Base-by-base conservation (phyloP, 257 asterid genomes). In the Hygrophila difformis region DNA sequence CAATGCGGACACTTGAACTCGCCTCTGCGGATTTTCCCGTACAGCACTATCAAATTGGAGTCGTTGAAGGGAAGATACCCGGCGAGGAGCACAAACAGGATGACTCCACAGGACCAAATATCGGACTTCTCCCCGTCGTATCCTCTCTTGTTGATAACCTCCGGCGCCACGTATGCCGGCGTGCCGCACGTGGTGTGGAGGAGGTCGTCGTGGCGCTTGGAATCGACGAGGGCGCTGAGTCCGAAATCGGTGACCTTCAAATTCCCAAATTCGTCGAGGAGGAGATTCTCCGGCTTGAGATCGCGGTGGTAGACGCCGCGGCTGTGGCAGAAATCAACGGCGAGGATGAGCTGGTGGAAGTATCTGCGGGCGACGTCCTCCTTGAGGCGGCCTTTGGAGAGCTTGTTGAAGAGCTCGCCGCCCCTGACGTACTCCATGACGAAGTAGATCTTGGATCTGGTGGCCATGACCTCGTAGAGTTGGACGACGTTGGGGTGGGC, bases 401-500 rank as follows among this genome's bases (percentile, higher is more conserved):
- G 49, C 53, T 55, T 62, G 42, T 62, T 38, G 31, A 55, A 62
- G 24, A 81, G 68, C 24, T 81, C 93, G 47, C 93, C 87, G 18
- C 93, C 93, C 39, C 81, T 76, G 42, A 74, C 73, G 22, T 59
- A 66, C 53, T 81, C 93, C 93, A 81, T 74, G 18, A 79, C 73
- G 62, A 77, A 69, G 51, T 77, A 81, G 49, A 81, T 81, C 64
- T 71, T 74, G 48, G 68, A 42, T 62, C 63, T 54, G 18, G 52
- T 62, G 35, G 68, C 68, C 58, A 56, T 56, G 35, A 55, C 68
- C 45, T 63, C 64, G 28, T 44, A 44, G 11, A 63, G 55, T 10
- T 49, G 49, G 17, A 63, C 22, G 19, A 56, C 13, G 34, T 63
- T 63, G n/a, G 52, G 54, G 51, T 56, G 69, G 10, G 39, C 19